Evolutionary conservation across 495 filamentous ascomycete genomes (phyloP).

Genomic region (Aspergillus conjunctus): DNA sequence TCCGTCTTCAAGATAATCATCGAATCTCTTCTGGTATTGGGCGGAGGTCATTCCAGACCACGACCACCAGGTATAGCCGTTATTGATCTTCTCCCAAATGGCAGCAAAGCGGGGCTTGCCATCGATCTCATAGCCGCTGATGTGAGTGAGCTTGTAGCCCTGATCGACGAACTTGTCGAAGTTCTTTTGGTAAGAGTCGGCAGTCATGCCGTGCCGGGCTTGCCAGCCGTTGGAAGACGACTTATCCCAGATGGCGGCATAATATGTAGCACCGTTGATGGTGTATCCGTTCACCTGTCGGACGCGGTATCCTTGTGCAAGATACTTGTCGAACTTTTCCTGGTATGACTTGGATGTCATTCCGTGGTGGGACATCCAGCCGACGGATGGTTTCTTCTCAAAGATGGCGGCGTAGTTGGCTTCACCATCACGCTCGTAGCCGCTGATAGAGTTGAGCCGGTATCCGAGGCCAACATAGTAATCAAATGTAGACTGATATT

Average conservation of each 20-base stretch:
- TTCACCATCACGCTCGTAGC: constrained; percentile 22
- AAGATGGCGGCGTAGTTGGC: constrained; percentile 23
- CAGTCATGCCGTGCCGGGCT: constrained; percentile 22
- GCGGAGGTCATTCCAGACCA: constrained; percentile 17
- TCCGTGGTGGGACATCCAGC: constrained; percentile 21
- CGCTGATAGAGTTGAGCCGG: constrained; percentile 25
- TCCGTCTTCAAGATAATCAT: constrained; percentile 23
- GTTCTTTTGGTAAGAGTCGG: constrained; percentile 14
- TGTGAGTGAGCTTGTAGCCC: constrained; percentile 22
- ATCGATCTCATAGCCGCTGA: constrained; percentile 28
- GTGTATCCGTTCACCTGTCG: constrained; percentile 27
- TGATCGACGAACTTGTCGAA: constrained; percentile 17
- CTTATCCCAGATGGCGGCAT: constrained; percentile 30
- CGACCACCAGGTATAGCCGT: constrained; percentile 18
- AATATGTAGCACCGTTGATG: constrained; percentile 17
- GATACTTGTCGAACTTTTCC: constrained; percentile 20
- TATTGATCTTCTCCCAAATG: constrained; percentile 24
- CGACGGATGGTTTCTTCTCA: constrained; percentile 15
- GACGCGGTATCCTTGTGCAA: constrained; percentile 25
- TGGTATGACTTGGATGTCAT: constrained; percentile 28
- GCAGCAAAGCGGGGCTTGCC: constrained; percentile 16
- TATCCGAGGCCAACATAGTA: constrained; percentile 22
- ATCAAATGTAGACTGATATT: constrained; percentile 25
- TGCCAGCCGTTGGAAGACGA: constrained; percentile 12
- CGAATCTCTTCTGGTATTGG: constrained; percentile 23